These are phyloP conservation scores for Aotearoamyces nothofagi DNA, from an alignment of 2,329 filamentous ascomycete genomes.

Conservation along the genomic window DNA sequence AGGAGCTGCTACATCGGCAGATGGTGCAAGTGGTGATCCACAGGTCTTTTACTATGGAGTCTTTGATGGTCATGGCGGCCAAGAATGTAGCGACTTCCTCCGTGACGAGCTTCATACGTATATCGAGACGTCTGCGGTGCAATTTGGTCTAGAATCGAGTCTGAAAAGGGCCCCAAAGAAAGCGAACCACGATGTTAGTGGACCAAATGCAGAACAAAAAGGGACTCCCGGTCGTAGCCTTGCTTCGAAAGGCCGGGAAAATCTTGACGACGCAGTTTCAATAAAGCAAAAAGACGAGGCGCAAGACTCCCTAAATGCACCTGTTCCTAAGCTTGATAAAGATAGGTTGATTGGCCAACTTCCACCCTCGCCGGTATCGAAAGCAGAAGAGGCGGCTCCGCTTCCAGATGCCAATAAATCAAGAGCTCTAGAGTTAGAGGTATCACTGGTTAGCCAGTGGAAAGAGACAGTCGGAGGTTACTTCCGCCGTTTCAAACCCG, in stretches of 20 bases:
- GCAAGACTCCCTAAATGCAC: conserved; percentile 23
- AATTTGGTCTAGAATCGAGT: conserved; percentile 68
- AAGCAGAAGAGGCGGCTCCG: too few relatives aligned
- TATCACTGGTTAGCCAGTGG: conserved; percentile 60
- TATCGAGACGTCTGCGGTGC: conserved; percentile 63
- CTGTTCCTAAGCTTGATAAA: conserved; percentile 16
- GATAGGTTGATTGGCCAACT: conserved; percentile 1
- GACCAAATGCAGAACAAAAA: conserved; percentile 13
- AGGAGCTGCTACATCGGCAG: conserved; percentile 52
- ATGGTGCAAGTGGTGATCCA: conserved; percentile 71
- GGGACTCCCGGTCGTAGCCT: conserved; percentile 15
- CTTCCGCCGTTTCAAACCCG: conserved; percentile 77
- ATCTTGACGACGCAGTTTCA: conserved; percentile 26
- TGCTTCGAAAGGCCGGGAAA: conserved; percentile 21
- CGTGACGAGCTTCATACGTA: conserved; percentile 76
- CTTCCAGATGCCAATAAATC: conserved; percentile 24
- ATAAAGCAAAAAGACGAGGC: conserved; percentile 33
- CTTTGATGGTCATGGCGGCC: conserved; percentile 90
- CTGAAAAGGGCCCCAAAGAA: conserved; percentile 29
- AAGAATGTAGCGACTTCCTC: conserved; percentile 76
- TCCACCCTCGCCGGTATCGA: too few relatives aligned
- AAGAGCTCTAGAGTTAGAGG: conserved; percentile 55
- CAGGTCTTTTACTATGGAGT: conserved; percentile 97
- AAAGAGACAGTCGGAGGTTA: conserved; percentile 81
- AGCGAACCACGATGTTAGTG: conserved; percentile 4